phyloP scores from a whole-genome alignment of 345 rosid genomes.

The Physaria fendleri region DNA sequence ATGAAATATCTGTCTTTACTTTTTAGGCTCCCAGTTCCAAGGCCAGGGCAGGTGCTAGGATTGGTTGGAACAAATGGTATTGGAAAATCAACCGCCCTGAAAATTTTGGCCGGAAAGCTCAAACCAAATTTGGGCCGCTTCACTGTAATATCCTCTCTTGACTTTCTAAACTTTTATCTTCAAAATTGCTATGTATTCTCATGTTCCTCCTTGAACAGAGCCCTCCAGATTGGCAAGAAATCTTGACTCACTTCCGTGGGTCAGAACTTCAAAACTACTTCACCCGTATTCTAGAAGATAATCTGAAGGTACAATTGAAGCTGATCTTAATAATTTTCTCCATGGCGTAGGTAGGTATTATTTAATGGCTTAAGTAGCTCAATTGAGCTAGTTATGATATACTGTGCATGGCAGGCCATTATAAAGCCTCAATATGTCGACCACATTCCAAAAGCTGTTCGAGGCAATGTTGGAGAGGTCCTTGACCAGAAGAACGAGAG shows the following conservation, averaged over 20 bases:
- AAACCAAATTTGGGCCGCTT: constrained; percentile 98
- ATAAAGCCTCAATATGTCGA: constrained; percentile 99
- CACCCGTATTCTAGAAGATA: constrained; percentile 91
- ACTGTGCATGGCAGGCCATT: constrained; percentile 51
- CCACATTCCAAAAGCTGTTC: constrained; percentile 93
- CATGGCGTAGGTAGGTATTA: neutral
- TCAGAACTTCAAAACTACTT: constrained; percentile 96
- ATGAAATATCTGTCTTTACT: no score
- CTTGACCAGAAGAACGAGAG: constrained; percentile 94
- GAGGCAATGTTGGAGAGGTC: constrained; percentile 89
- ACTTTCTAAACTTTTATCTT: constrained; percentile 7
- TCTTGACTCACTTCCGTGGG: constrained; percentile 91
- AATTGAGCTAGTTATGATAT: neutral
- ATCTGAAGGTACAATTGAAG: constrained; percentile 57
- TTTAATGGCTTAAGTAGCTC: neutral
- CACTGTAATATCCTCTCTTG: constrained; percentile 38
- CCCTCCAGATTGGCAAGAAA: constrained; percentile 99
- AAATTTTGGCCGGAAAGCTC: constrained; percentile 88
- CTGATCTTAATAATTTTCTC: neutral
- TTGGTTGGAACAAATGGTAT: constrained; percentile 99
- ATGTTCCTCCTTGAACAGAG: constrained; percentile 39
- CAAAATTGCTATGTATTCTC: neutral
- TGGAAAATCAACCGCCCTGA: constrained; percentile 96
- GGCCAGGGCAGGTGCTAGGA: constrained; percentile 99
- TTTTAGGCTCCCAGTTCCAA: constrained; percentile 94